Evolutionary conservation across 352 stramenopile species (phyloP), one percentile per base, ranked within the genome.

Genomic region (Phytopythium helicoides): DNA sequence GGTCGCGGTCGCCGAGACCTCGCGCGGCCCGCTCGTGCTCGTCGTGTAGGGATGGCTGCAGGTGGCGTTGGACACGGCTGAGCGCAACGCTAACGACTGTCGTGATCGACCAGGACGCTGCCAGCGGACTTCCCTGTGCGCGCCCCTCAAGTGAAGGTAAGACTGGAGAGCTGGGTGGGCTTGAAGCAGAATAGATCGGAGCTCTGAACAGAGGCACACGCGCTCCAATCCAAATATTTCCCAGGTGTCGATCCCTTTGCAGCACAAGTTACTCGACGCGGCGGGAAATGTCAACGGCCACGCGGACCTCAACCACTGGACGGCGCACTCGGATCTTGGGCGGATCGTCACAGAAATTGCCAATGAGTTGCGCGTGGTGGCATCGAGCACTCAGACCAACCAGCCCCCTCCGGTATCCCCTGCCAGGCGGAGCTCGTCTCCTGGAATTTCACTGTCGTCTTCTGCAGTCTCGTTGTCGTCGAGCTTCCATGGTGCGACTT

Each of bases 281-380:
- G 69, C 65, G 15, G 82, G 83, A 12, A 89, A 84, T 39, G 84
- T 94, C 9, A 67, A 83, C 21, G 68, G 75, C 0, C 81, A 94
- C 52, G 62, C 74, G 15, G 84, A 94, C 49, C 50, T 94, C 18
- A 88, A 76, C 56, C 79, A 85, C 47, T 94, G 84, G 84, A 90
- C 81, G 3, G 81, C 77, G 16, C 84, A 94, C 66, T 91, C 84
- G 52, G 84, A 94, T 54, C 60, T 94, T 31, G 84, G 84, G 10
- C 73, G 84, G n/a, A 94, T 73, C 71, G 78, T 92, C 6, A 72
- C 68, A 21, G 82, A 92, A 60, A 88, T 90, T 31, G 77, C 74
- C 9, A 73, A 62, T 4, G 82, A 92, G 42, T 56, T 92, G 12
- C 72, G 71, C 1, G 47, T 38, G 21, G 56, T 57, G 22, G 58